These are phyloP conservation scores for Wickerhamiella bombiphila DNA, from an alignment of 805 yeast species.

Conservation along the genomic window DNA sequence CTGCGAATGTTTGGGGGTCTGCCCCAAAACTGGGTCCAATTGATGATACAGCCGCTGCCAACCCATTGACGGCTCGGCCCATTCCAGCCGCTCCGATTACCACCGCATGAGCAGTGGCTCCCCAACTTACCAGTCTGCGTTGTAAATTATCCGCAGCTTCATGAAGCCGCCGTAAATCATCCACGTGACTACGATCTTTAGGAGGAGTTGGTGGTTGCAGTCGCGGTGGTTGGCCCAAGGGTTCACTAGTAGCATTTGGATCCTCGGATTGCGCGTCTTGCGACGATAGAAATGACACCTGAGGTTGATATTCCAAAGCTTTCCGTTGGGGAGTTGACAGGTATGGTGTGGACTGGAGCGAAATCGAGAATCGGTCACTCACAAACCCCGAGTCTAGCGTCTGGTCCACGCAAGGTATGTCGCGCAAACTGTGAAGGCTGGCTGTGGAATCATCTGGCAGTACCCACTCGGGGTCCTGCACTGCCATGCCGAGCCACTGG, in stretches of 20 bases:
- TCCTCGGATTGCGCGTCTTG: background rate
- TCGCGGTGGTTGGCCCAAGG: background rate
- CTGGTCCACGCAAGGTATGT: constrained; percentile 17
- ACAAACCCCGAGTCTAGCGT: constrained; percentile 10
- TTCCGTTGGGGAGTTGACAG: background rate
- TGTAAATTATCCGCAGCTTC: too few species aligned
- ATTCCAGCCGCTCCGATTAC: constrained; percentile 12
- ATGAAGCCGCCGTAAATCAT: too few species aligned
- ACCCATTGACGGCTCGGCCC: constrained; percentile 12
- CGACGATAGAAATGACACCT: background rate
- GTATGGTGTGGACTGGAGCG: background rate
- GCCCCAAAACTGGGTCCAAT: background rate
- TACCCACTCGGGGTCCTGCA: too few species aligned
- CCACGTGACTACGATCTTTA: too few species aligned
- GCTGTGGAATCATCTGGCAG: too few species aligned
- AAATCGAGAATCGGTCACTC: constrained; percentile 1
- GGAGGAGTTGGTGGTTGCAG: too few species aligned
- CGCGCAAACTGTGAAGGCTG: constrained; percentile 17
- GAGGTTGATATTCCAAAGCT: background rate
- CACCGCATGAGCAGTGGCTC: constrained; percentile 3
- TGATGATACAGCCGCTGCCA: constrained; percentile 4
- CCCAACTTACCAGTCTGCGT: too few species aligned
- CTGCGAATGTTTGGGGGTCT: constrained; percentile 12
- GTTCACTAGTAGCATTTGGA: background rate
- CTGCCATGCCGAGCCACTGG: too few species aligned